A percentile compares a stretch with the other conserved stretches of the same genome.
phyloP scores from a whole-genome alignment of 225 moss, liverwort and hornwort species.

The Marchantia paleacea region DNA sequence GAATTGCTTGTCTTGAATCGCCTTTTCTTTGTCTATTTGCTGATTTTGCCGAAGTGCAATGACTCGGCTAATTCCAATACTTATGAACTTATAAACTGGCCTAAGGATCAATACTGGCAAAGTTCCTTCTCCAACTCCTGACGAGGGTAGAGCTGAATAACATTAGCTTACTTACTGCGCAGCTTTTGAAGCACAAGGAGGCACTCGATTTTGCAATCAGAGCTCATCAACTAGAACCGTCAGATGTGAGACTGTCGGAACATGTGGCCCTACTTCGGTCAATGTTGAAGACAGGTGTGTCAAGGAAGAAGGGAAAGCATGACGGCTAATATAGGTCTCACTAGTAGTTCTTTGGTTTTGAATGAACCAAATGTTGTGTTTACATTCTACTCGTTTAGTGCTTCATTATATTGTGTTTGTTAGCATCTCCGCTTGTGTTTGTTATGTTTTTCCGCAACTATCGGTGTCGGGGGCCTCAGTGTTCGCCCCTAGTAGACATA shows the following conservation, averaged over 20 bases:
- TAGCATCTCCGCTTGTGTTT: no score
- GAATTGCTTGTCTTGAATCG: not conserved
- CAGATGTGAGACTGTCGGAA: conserved; percentile 68
- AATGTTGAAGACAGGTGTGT: conserved; percentile 69
- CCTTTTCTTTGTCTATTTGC: not conserved
- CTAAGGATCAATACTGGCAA: no score
- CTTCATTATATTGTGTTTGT: not conserved
- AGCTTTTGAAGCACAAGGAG: conserved; percentile 80
- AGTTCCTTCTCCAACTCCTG: not conserved
- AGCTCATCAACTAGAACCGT: conserved; percentile 84
- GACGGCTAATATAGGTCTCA: not conserved
- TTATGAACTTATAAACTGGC: no score
- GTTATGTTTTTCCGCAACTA: not conserved
- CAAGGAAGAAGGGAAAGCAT: not conserved
- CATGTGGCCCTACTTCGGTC: conserved; percentile 84
- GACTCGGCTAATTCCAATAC: not conserved
- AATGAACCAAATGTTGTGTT: not conserved
- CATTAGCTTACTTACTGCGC: conserved; percentile 26
- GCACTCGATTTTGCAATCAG: conserved; percentile 82
- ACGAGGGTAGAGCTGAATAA: not conserved
- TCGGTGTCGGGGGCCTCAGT: not conserved
- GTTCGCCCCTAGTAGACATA: not conserved
- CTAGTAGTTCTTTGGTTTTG: not conserved
- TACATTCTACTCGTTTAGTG: not conserved
- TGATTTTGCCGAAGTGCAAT: not conserved